These are phyloP conservation scores for Plantago ovata DNA, from an alignment of 257 asterid genomes.

Conservation along the genomic window DNA sequence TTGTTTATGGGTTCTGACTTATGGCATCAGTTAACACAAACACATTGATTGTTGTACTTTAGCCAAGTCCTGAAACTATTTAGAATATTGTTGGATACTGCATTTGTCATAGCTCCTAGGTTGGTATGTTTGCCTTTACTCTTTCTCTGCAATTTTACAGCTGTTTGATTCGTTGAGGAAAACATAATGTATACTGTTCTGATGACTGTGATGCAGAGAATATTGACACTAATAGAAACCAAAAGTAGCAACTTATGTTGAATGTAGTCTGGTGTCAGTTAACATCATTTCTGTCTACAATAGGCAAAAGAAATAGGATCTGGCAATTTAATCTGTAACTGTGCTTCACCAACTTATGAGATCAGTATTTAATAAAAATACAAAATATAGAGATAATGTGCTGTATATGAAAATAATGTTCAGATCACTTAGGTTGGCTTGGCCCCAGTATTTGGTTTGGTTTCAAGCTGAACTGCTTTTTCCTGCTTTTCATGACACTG, in stretches of 20 bases:
- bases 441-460: conserved; percentile 4
- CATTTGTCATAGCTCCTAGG: too few relatives aligned
- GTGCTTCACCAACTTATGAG: neutral
- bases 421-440: too few relatives aligned
- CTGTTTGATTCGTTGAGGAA: too few relatives aligned
- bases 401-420: neutral
- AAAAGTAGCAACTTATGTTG: neutral
- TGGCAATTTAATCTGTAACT: conserved; percentile 6
- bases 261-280: conserved; percentile 14
- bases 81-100: too few relatives aligned
- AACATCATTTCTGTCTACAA: conserved; percentile 1
- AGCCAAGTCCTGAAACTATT: too few relatives aligned
- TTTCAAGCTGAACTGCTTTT: too few relatives aligned
- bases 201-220: conserved; percentile 2
- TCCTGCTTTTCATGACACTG: too few relatives aligned
- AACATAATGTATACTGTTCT: neutral
- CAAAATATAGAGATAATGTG: neutral
- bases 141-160: too few relatives aligned
- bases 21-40: too few relatives aligned
- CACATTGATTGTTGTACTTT: too few relatives aligned
- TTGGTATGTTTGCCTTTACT: too few relatives aligned
- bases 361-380: neutral
- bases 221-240: neutral
- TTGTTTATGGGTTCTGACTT: too few relatives aligned
- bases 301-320: conserved; percentile 12